These are phyloP conservation scores for Flaveria trinervia DNA, from an alignment of 129 eudicot genomes.

Conservation along the genomic window DNA sequence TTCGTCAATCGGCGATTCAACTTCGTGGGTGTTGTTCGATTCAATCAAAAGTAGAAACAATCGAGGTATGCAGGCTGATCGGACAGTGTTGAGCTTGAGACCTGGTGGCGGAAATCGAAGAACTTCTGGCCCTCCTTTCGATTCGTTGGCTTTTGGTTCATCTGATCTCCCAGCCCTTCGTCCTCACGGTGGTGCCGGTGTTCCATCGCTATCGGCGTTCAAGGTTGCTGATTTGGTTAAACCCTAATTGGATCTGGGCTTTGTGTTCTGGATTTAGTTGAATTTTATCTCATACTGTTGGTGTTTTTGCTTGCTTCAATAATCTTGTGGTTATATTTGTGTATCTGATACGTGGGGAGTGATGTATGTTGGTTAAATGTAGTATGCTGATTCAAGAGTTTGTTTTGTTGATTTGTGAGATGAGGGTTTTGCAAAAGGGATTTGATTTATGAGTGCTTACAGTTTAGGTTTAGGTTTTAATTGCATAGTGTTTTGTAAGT, in stretches of 20 bases:
- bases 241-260: conserved; percentile 45
- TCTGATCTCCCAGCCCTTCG: conserved; percentile 75
- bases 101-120: conserved; percentile 93
- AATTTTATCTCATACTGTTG: neutral
- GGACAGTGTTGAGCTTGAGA: conserved; percentile 81
- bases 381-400: neutral
- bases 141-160: conserved; percentile 38
- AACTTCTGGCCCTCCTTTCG: conserved; percentile 64
- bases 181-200: conserved; percentile 64
- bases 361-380: neutral
- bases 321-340: neutral
- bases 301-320: neutral
- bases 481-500: neutral
- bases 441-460: conserved; percentile 3
- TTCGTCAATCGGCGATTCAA: conserved; percentile 35
- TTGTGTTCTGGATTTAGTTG: conserved; percentile 19
- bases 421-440: neutral
- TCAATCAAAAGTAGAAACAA: conserved; percentile 13
- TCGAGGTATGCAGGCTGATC: conserved; percentile 94
- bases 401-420: conserved; percentile 1
- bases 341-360: neutral
- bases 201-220: conserved; percentile 43
- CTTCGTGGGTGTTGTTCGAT: conserved; percentile 16
- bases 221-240: conserved; percentile 52
- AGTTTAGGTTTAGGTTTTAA: neutral